Evolutionary conservation across 768 basidiomycete species (phyloP), one percentile per base, ranked within the genome.

Genomic region (Amanita polypyramis): DNA sequence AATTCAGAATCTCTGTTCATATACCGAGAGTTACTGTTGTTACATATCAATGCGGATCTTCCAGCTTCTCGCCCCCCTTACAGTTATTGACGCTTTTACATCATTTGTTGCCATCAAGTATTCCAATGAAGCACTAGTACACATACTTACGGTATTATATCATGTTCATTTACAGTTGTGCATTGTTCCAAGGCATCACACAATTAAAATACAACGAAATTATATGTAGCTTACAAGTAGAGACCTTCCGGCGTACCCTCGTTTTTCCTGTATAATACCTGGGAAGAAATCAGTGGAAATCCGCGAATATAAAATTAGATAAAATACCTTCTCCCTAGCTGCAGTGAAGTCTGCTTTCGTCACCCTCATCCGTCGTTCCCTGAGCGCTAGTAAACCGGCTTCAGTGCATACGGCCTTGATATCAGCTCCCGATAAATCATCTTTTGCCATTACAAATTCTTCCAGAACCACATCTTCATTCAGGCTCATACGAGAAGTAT

Each of bases 381-480:
- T 77, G 51, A 99, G 70, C 4, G 96, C 96, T 29, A 98, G 73
- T 44, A 99, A 65, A 55, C 96, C 96, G n/a, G 96, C 95, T 62
- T 99, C 96, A 5, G 96, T 98, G 63, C 94, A 97, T 4, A 98
- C 90, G 1, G 95, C 96, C 69, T 98, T 98, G 74, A 99, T 98
- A 59, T 99, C 96, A 2, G 96, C 96, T 39, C 96, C 96, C 10
- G 88, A 91, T 17, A 96, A 68, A 58, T 97, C 95, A 57, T 99
- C 96, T 65, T 98, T 98, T 23, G 85, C 83, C 69, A 85, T 86
- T 48, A 99, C 82, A 58, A 91, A 91, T 64, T 98, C 95, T 61
- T 98, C 95, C 48, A 98, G 70, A 60, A 93, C 93, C 29, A 98
- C 95, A 58, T 95, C 92, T 21, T 77, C 76, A 43, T 67, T 68